These are phyloP conservation scores for Lasiodiplodia theobromae DNA, from an alignment of 2,329 filamentous ascomycete species.

Conservation along the genomic window DNA sequence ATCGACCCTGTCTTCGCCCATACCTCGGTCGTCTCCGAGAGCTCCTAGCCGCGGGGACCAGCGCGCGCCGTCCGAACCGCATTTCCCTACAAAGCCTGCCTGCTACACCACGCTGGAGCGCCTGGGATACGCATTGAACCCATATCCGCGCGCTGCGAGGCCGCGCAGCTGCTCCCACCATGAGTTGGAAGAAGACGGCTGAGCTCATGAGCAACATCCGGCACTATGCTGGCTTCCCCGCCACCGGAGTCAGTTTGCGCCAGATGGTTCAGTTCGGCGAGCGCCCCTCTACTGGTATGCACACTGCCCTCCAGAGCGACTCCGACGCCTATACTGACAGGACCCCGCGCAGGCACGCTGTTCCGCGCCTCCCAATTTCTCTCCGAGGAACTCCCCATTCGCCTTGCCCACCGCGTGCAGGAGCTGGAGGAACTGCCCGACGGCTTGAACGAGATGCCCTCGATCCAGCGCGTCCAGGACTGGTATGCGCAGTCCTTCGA, in stretches of 20 bases:
- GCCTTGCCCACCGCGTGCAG: constrained; percentile 93
- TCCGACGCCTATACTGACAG: neutral
- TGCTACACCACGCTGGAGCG: constrained; percentile 19
- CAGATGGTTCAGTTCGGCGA: constrained; percentile 99
- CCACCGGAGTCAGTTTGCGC: constrained; percentile 86
- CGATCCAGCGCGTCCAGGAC: constrained; percentile 91
- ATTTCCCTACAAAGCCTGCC: neutral
- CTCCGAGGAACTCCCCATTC: constrained; percentile 96
- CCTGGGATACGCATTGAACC: constrained; percentile 15
- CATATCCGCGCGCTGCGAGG: constrained; percentile 31
- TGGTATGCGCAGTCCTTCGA: constrained; percentile 99
- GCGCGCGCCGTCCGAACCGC: constrained; percentile 1
- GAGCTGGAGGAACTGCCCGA: constrained; percentile 92
- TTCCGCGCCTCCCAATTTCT: constrained; percentile 98
- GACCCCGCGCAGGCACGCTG: constrained; percentile 70
- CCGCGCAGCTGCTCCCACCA: constrained; percentile 56
- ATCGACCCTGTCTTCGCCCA: constrained; percentile 19
- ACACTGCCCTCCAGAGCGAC: neutral
- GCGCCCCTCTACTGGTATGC: constrained; percentile 73
- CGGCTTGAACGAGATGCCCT: constrained; percentile 97
- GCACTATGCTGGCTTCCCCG: constrained; percentile 96
- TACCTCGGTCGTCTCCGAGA: constrained; percentile 27
- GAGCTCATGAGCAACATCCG: constrained; percentile 95
- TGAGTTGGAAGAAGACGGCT: constrained; percentile 94
- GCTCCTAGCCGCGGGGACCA: constrained; percentile 12